Base-by-base conservation (phyloP, 2,329 filamentous ascomycete genomes). In the Arthrobotrys pseudoclavata region DNA sequence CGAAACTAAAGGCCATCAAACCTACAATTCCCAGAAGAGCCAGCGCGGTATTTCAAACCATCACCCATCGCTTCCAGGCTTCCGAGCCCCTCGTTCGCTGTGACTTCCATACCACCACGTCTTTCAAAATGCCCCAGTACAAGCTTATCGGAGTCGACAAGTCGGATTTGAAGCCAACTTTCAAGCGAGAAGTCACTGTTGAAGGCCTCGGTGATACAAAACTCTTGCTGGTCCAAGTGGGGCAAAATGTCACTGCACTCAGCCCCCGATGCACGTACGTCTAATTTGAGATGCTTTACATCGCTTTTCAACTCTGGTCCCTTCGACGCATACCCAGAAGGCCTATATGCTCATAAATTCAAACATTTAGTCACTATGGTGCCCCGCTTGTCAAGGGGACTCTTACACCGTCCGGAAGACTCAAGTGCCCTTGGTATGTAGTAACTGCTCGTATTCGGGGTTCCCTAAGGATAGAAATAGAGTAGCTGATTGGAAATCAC, bases 361-460 rank as follows among this genome's bases (percentile, higher is more conserved):
- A 22, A n/a, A 24, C 7, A 42, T 42, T 3, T 83, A 90, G 89
- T 13, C 95, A 98, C 85, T 98, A 97, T 83, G 95, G 96, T 37
- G 96, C 95, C 47, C 96, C 96, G 13, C 85, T 99, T 80, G 89
- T 90, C 66, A 93, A 95, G 80, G 96, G 96, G 67, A 90, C 98
- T 6, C 85, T 99, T 79, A 92, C 92, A 6, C 89, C 89, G 1
- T 90, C 92, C 80, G 96, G 96, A 4, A 88, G 93, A 62, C 84
- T 99, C 79, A 97, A 93, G 5, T 99, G 96, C 83, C 94, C 95
- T 2, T 98, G 96, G 96, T 95, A 98, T 83, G 95, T 95, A 31
- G 34, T 3, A 24, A n/a, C 37, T 47, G 4, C 7, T 3, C 5
- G 12, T 24, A 20, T 29, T 20, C 22, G 18, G 4, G 1, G 47